Evolutionary conservation across 2,329 filamentous ascomycete species (phyloP).

Genomic region (Trichoderma atroviride): DNA sequence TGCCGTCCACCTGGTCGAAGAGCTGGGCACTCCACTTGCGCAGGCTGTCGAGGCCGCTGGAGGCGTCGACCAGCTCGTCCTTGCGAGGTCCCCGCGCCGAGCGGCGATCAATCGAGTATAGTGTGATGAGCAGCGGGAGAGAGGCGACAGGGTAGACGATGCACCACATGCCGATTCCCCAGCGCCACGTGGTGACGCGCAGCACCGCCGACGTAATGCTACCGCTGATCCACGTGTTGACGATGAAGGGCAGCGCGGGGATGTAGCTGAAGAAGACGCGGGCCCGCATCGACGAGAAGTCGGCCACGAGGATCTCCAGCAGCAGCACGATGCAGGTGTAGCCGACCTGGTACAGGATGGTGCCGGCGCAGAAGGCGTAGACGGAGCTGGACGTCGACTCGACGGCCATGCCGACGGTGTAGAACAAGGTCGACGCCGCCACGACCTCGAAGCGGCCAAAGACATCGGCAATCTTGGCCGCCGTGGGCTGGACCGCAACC

Average conservation of each 20-base stretch:
- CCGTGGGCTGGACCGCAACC: conserved; percentile 59
- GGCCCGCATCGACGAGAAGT: conserved; percentile 61
- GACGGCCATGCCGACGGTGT: conserved; percentile 56
- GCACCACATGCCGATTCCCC: conserved; percentile 67
- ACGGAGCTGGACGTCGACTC: conserved; percentile 54
- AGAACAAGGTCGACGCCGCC: conserved; percentile 57
- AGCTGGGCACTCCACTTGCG: conserved; percentile 47
- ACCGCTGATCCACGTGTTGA: conserved; percentile 67
- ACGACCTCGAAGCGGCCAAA: conserved; percentile 65
- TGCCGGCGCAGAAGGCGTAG: conserved; percentile 55
- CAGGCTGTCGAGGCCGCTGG: conserved; percentile 1
- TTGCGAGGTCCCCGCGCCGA: neutral
- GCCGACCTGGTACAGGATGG: conserved; percentile 60
- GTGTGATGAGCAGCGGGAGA: conserved; percentile 54
- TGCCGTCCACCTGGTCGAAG: conserved; percentile 58
- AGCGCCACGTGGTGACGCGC: conserved; percentile 56
- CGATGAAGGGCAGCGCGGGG: conserved; percentile 60
- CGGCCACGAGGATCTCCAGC: conserved; percentile 63
- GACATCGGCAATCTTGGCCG: conserved; percentile 64
- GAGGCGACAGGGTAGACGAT: conserved; percentile 62
- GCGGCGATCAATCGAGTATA: conserved; percentile 40
- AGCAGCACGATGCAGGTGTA: conserved; percentile 61
- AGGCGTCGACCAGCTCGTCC: neutral
- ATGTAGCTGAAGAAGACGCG: conserved; percentile 65
- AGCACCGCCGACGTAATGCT: conserved; percentile 57